phyloP scores from a whole-genome alignment of 148 eudicot species.

The Talinum fruticosum region DNA sequence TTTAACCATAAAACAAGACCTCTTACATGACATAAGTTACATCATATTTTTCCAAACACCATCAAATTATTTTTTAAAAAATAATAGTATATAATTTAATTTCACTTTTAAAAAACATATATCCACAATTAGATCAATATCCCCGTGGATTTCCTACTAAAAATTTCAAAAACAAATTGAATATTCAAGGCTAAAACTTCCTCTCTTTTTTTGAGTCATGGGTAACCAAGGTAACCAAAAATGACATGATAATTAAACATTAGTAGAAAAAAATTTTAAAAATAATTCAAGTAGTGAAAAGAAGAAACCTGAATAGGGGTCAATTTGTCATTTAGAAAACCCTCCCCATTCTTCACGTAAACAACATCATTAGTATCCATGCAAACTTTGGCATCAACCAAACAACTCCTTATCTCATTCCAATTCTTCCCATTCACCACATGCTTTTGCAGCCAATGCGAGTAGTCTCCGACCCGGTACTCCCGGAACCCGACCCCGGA shows the following conservation, averaged over 20 bases:
- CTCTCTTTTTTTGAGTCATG: neutral
- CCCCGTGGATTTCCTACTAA: too few relatives aligned
- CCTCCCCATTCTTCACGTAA: slow-evolving; percentile 18
- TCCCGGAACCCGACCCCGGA: slow-evolving; percentile 42
- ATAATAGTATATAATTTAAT: too few relatives aligned
- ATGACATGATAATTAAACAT: neutral
- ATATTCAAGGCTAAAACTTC: too few relatives aligned
- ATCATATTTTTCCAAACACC: too few relatives aligned
- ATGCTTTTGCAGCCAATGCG: slow-evolving; percentile 46
- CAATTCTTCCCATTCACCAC: slow-evolving; percentile 39
- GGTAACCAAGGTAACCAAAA: neutral
- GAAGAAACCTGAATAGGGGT: slow-evolving; percentile 40
- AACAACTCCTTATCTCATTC: slow-evolving; percentile 41
- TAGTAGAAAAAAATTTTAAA: neutral
- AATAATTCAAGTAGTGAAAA: neutral
- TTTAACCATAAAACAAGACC: too few relatives aligned
- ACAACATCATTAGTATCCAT: slow-evolving; percentile 9
- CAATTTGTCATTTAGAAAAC: slow-evolving; percentile 28
- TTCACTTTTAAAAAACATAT: too few relatives aligned
- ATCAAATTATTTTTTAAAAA: too few relatives aligned
- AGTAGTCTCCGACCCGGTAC: slow-evolving; percentile 40
- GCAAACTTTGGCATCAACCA: slow-evolving; percentile 43
- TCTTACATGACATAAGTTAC: too few relatives aligned
- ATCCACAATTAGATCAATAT: too few relatives aligned
- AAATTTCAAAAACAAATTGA: too few relatives aligned